Evolutionary conservation across 768 basidiomycete genomes (phyloP), one percentile per base, ranked within the genome.

Genomic region (Collybiopsis confluens): DNA sequence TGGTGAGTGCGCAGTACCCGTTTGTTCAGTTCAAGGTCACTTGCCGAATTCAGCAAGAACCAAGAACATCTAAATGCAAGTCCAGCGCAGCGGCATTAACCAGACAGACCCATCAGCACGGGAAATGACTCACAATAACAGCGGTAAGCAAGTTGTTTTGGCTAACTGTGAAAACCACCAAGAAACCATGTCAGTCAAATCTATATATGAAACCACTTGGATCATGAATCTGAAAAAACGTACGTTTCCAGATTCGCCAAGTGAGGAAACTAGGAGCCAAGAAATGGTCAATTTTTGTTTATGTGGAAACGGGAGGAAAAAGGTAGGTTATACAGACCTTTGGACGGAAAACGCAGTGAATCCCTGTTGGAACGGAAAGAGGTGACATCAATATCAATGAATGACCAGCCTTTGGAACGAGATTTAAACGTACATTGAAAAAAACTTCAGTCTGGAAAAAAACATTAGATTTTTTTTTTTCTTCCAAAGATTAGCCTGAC

Each of bases 281-380:
- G 15, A 24, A 11, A 37, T 47, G 23, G 9, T 2, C 21, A 33
- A n/a, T n/a, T 6, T 37, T 8, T 38, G 40, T 18, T 40, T 33
- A 20, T n/a, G n/a, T n/a, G n/a, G n/a, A n/a, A n/a, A n/a, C n/a
- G 28, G 9, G 45, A 45, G 24, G 23, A 21, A 27, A 3, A 24
- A 16, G 35, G 35, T 4, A 16, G 3, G 28, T 35, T 16, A 15
- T 13, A 64, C 70, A 35, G 28, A 76, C 78, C 69, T 72, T 65
- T 84, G 83, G 5, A 83, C 81, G 20, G 81, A 63, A 38, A 73
- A 65, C 4, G 73, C 77, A 11, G 77, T 81, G 18, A 80, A 58
- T 2, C 76, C 80, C 76, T 82, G 62, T 16, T 56, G 9, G 50
- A 53, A 5, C 63, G 54, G 54, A 60, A n/a, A n/a, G n/a, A n/a